Evolutionary conservation across 371 early-diverging fungal genomes (phyloP), one percentile per base, ranked within the genome.

Genomic region (Mucor lusitanicus): DNA sequence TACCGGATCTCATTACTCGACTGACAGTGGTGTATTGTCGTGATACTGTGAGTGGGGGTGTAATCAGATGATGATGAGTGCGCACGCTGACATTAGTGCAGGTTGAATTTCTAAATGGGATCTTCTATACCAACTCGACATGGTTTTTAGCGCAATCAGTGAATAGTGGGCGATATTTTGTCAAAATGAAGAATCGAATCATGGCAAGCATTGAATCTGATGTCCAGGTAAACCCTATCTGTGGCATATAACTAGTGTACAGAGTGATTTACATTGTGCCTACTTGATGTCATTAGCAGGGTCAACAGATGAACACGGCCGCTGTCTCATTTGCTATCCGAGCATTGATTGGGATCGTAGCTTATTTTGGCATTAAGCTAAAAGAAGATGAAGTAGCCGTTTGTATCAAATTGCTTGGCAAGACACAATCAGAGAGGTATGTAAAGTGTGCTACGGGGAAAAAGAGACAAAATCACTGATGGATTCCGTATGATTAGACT

Each of bases 91-190:
- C 17, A 15, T 2, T 17, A 6, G 30, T 8, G n/a, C 7, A 81
- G 77, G 67, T 76, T 23, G 72, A 75, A 3, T 78, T 78, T 53
- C 57, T 82, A 27, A 82, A 80, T 35, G 74, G 80, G 4, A 57
- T 80, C 3, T 80, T 82, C 61, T 50, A 63, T 25, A 65, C 63
- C 0, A 61, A 67, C n/a, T 76, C 80, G 9, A 65, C 72, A 2
- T 83, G 83, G 83, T 80, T 78, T 50, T 46, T 75, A 6, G 77
- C 75, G 13, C 83, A 83, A 28, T 71, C 77, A 0, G 65, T 71
- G 0, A 74, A 62, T 42, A 77, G 76, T 61, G 65, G 70, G n/a
- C 66, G 69, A 11, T 66, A 72, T 39, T 74, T 80, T 61, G 57
- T 68, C 13, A 69, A 64, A 19, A 79, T 83, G 64, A 83, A 83